These are phyloP conservation scores for Zymoseptoria crescenta DNA, from an alignment of 2,329 filamentous ascomycete species.

Conservation along the genomic window DNA sequence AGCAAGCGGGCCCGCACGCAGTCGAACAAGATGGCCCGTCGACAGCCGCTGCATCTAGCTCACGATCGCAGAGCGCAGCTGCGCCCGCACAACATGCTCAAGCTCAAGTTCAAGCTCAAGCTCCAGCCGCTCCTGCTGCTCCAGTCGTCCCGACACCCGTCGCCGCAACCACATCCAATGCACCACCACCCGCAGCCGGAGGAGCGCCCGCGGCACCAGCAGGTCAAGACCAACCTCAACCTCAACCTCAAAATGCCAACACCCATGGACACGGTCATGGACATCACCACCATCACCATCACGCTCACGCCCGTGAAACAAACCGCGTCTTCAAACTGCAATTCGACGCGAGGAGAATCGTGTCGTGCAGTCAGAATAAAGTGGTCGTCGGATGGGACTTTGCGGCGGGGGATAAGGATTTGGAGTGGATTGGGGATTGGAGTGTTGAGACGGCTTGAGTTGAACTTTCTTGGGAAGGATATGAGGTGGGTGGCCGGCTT, in stretches of 20 bases:
- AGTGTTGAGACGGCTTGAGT: conserved; percentile 25
- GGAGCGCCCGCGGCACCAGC: conserved; percentile 7
- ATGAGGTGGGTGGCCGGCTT: no score
- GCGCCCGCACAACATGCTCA: neutral
- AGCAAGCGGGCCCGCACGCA: neutral
- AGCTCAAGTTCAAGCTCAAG: neutral
- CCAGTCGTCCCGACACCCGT: neutral
- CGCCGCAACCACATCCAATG: conserved; percentile 5
- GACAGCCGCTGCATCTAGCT: neutral
- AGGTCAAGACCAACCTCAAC: conserved; percentile 13
- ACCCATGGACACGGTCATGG: conserved; percentile 21
- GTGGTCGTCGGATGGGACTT: conserved; percentile 98
- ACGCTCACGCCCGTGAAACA: conserved; percentile 29
- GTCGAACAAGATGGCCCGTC: neutral
- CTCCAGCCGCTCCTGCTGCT: neutral
- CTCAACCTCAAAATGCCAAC: conserved; percentile 13
- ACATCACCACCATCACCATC: conserved; percentile 16
- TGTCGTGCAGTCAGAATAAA: conserved; percentile 87
- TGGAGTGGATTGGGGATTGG: conserved; percentile 29
- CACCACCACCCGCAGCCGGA: conserved; percentile 16
- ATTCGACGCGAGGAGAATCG: conserved; percentile 85
- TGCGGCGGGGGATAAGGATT: conserved; percentile 71
- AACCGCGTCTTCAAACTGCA: conserved; percentile 89
- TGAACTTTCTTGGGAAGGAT: no score
- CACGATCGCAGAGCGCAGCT: neutral